phyloP scores from a whole-genome alignment of 768 basidiomycete species.

The Leccinum subgranulosum region DNA sequence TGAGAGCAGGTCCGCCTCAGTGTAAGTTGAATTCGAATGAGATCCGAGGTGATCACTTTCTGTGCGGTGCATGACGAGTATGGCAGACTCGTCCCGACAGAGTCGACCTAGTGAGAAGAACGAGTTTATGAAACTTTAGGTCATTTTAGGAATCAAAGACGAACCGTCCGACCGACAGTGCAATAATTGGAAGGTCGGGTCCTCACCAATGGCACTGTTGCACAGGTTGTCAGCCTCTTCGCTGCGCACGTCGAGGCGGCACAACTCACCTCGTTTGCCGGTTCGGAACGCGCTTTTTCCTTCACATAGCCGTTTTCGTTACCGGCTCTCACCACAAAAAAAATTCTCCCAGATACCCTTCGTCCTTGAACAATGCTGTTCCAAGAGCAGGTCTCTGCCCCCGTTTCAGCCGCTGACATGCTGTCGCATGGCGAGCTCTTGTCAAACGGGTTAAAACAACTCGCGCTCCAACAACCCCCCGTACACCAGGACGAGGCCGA shows the following conservation, averaged over 20 bases:
- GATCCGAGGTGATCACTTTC: slow-evolving; percentile 32
- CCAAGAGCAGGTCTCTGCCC: neutral
- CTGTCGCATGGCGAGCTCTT: slow-evolving; percentile 39
- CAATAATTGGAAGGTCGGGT: slow-evolving; percentile 18
- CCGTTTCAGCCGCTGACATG: slow-evolving; percentile 15
- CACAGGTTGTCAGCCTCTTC: slow-evolving; percentile 18
- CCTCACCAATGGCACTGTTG: slow-evolving; percentile 1
- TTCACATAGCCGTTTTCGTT: slow-evolving; percentile 23
- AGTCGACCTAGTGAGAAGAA: slow-evolving; percentile 24
- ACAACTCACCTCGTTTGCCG: slow-evolving; percentile 2
- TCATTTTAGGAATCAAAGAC: slow-evolving; percentile 32
- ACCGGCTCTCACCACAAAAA: neutral
- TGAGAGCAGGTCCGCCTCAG: slow-evolving; percentile 22
- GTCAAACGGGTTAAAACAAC: slow-evolving; percentile 44
- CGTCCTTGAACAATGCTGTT: neutral
- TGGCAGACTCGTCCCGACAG: slow-evolving; percentile 33
- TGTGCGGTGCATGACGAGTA: slow-evolving; percentile 30
- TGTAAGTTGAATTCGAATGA: slow-evolving; percentile 12
- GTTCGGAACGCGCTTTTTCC: slow-evolving; percentile 4
- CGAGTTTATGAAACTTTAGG: slow-evolving; percentile 33
- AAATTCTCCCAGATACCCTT: neutral
- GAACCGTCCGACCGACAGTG: neutral
- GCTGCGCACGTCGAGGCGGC: neutral
- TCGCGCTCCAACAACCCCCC: slow-evolving; percentile 33
- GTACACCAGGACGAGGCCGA: slow-evolving; percentile 1